Conservation (phyloP, 2,329 filamentous ascomycete genomes). For the Calonectria pseudoturangicola region DNA sequence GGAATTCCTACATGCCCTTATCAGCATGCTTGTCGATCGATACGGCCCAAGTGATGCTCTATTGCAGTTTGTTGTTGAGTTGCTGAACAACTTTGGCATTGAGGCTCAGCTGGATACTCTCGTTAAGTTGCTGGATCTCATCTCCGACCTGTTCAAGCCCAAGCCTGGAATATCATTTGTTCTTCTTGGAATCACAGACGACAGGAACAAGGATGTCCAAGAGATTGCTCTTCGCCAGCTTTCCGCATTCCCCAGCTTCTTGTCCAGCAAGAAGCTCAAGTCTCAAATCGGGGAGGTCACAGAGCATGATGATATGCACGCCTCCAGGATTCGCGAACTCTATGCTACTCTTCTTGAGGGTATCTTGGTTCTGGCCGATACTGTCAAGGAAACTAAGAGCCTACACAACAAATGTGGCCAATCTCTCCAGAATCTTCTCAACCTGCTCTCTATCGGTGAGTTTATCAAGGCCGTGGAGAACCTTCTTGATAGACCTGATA, state of each 20-base stretch:
- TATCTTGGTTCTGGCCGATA: slow-evolving; percentile 79
- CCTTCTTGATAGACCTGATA: slow-evolving; percentile 84
- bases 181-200: slow-evolving; percentile 77
- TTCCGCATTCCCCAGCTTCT: slow-evolving; percentile 73
- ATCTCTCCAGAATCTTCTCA: slow-evolving; percentile 86
- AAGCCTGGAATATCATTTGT: slow-evolving; percentile 84
- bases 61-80: slow-evolving; percentile 82
- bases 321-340: slow-evolving; percentile 79
- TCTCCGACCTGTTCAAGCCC: slow-evolving; percentile 83
- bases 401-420: slow-evolving; percentile 78
- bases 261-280: slow-evolving; percentile 75
- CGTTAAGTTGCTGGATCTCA: slow-evolving; percentile 84
- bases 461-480: slow-evolving; percentile 92
- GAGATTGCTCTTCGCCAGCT: slow-evolving; percentile 73
- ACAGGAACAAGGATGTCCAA: slow-evolving; percentile 68
- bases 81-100: slow-evolving; percentile 83
- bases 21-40: slow-evolving; percentile 93
- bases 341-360: slow-evolving; percentile 82
- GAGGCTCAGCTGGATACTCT: slow-evolving; percentile 86
- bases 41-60: slow-evolving; percentile 87
- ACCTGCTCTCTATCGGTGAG: slow-evolving; percentile 88
- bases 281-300: slow-evolving; percentile 73
- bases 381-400: slow-evolving; percentile 73
- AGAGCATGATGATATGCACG: slow-evolving; percentile 79
- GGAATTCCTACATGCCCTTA: slow-evolving; percentile 90